phyloP scores from a whole-genome alignment of 2,329 filamentous ascomycete genomes.

The Aspergillus bombycis region DNA sequence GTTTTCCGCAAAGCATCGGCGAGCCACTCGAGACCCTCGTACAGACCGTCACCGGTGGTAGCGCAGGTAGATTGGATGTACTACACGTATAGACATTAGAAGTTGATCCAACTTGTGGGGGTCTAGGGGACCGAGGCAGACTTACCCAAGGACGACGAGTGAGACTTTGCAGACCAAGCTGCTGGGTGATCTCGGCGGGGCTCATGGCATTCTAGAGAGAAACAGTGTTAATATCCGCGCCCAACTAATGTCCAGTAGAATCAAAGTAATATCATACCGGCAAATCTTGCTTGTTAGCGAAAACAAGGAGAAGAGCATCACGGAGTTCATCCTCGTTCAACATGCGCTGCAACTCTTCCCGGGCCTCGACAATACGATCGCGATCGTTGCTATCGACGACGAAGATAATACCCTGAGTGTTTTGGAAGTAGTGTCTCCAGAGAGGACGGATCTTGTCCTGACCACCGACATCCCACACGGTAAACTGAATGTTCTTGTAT shows the following conservation, averaged over 20 bases:
- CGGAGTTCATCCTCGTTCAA: slow-evolving; percentile 98
- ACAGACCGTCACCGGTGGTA: slow-evolving; percentile 98
- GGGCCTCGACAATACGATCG: slow-evolving; percentile 95
- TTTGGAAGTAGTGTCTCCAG: slow-evolving; percentile 99
- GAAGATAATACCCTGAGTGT: slow-evolving; percentile 99
- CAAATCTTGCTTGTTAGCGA: slow-evolving; percentile 99
- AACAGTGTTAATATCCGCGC: slow-evolving; percentile 32
- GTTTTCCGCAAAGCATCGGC: slow-evolving; percentile 79
- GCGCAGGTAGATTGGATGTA: slow-evolving; percentile 99
- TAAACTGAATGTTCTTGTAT: slow-evolving; percentile 99
- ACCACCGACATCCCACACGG: slow-evolving; percentile 99
- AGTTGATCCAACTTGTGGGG: background rate
- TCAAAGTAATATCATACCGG: slow-evolving; percentile 64
- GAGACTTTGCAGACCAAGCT: slow-evolving; percentile 98
- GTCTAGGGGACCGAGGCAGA: slow-evolving; percentile 26
- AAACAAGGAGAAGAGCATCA: slow-evolving; percentile 94
- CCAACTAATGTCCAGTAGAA: slow-evolving; percentile 1
- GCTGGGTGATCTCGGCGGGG: slow-evolving; percentile 99
- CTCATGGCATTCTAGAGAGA: slow-evolving; percentile 90
- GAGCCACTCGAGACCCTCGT: slow-evolving; percentile 97
- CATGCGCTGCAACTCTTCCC: slow-evolving; percentile 96
- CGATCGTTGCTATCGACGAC: slow-evolving; percentile 99
- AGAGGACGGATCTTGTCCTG: slow-evolving; percentile 99
- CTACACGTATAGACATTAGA: slow-evolving; percentile 50
- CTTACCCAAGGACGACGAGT: slow-evolving; percentile 98